Evolutionary conservation across 176 grass and related monocot genomes (phyloP), one percentile per base, ranked within the genome.

Genomic region (Chloris gayana): DNA sequence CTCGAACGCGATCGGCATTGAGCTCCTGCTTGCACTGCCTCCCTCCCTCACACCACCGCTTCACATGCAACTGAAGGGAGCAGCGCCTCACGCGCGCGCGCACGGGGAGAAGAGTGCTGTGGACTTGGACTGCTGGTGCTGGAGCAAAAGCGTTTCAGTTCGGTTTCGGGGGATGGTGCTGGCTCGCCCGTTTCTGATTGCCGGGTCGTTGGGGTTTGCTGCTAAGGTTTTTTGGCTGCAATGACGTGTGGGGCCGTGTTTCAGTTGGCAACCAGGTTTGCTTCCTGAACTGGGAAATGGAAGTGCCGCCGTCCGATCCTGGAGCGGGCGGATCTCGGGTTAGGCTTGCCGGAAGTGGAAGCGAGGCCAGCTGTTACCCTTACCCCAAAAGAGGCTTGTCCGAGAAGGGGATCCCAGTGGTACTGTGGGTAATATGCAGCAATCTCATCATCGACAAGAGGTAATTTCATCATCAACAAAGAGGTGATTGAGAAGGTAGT

Each of bases 1-100:
- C 64, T 84, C 91, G 73, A 91, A 77, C 45, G 82, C 81, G 77
- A 97, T 85, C 77, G 75, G 42, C 86, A 88, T 84, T 80, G 76
- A 54, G 60, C 62, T 39, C 44, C 30, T 42, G 21, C 49, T 30
- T 45, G 7, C 62, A 10, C 62, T n/a, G 32, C 13, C 27, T n/a
- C 21, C 10, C 59, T 45, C 39, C 10, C 25, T 10, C 59, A 9
- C 62, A 25, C 51, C 24, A 24, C 14, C 21, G 30, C 65, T 58
- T 72, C 87, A 82, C 90, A 84, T 88, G 78, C 41, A 62, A 73
- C n/a, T 31, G 6, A 63, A 73, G 41, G 41, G 69, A 61, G 64
- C 81, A 63, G 75, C 29, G n/a, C 58, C 73, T 64, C 42, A 47
- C 37, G 39, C 74, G 62, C 80, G 74, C 69, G 80, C 75, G 75